A percentile compares a stretch with the other conserved stretches of the same genome.
Evolutionary conservation across 352 stramenopile species (phyloP).

Genomic region (Globisporangium perplexum): DNA sequence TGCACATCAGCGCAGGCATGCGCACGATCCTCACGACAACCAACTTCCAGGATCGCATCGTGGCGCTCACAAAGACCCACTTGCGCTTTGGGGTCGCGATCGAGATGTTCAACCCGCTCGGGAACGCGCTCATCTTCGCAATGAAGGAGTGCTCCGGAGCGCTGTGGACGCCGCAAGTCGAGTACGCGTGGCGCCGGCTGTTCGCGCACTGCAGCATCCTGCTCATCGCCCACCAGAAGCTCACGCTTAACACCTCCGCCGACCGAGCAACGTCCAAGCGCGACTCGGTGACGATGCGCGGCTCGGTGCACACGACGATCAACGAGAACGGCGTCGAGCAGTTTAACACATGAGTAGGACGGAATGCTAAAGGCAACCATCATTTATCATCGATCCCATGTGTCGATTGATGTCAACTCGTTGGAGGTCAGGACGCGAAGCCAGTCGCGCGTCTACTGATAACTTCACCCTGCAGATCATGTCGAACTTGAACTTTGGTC

Average conservation of each 20-base stretch:
- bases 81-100: slow-evolving; percentile 82
- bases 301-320: background rate
- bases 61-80: slow-evolving; percentile 63
- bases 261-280: background rate
- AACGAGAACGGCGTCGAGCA: slow-evolving; percentile 7
- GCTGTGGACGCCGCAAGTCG: slow-evolving; percentile 30
- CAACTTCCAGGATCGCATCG: slow-evolving; percentile 66
- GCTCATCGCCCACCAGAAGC: slow-evolving; percentile 23
- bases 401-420: background rate
- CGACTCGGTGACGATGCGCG: background rate
- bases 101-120: slow-evolving; percentile 86
- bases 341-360: background rate
- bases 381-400: background rate
- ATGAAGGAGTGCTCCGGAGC: slow-evolving; percentile 50
- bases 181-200: slow-evolving; percentile 33
- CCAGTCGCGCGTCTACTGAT: too few relatives aligned
- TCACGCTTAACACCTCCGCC: background rate
- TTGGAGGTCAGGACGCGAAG: background rate
- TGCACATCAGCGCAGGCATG: slow-evolving; percentile 82
- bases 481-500: too few relatives aligned
- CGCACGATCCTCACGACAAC: slow-evolving; percentile 26
- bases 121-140: slow-evolving; percentile 76
- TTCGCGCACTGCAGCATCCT: slow-evolving; percentile 33
- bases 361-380: background rate
- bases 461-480: too few relatives aligned